Evolutionary conservation across 1,284 basidiomycete genomes (phyloP), one percentile per base, ranked within the genome.

Genomic region (Bjerkandera adusta): DNA sequence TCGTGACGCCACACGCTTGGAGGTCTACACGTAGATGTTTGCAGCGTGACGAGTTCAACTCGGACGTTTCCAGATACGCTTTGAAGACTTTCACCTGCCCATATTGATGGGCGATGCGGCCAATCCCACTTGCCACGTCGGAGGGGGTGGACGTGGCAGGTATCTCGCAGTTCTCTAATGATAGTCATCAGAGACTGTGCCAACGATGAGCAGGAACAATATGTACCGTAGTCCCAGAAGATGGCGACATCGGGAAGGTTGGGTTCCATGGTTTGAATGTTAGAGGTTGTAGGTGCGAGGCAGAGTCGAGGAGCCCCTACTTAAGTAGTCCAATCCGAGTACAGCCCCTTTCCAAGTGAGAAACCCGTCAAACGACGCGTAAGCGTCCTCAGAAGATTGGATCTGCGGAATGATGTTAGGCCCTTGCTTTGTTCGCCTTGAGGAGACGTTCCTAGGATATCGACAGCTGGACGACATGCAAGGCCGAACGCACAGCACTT

Each of bases 111-210:
- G 62, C 62, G 16, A 64, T 45, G 8, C 41, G 43, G 18, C 61
- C 56, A 20, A 65, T 60, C 32, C 52, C 59, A 37, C 57, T 54
- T n/a, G 58, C 53, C 15, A 63, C 51, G 12, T 41, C 62, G 52
- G 71, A 76, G 3, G 76, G 74, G 5, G 75, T 68, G 34, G 68
- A 58, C 44, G 57, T 69, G 12, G 68, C 61, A 5, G 78, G 71
- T 2, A 74, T 67, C 11, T 67, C 68, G 51, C 81, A 80, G 49
- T 83, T 81, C 55, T 83, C 82, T 83, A 51, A 20, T 7, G 6
- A 18, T 16, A 54, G n/a, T n/a, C 24, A 22, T 25, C 30, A 22
- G 15, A 34, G n/a, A 22, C 20, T 13, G 36, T 38, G 15, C 15
- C 27, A 30, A 10, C n/a, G 43, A 2, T 40, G 12, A 15, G 7